Conservation (phyloP, 371 early-diverging fungal species). For the Coemansia sp. region DNA sequence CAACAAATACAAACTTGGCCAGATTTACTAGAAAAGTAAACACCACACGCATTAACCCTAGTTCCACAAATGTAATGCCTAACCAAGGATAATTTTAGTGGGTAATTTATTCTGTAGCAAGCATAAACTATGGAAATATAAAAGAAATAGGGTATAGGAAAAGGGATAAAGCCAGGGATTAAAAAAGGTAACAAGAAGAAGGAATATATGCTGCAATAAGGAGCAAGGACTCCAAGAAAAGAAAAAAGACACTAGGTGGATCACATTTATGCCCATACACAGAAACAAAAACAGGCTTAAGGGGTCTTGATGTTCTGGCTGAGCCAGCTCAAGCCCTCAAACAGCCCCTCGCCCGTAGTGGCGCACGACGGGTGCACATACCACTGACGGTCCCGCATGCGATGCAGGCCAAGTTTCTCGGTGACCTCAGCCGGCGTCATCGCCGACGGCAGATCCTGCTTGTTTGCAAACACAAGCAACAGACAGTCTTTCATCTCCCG, state of each 20-base stretch:
- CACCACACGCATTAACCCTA: no score
- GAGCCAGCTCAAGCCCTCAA: constrained; percentile 79
- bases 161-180: no score
- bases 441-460: constrained; percentile 93
- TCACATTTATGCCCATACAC: background rate
- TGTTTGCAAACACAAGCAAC: constrained; percentile 93
- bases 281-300: background rate
- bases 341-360: constrained; percentile 79
- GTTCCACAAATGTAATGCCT: no score
- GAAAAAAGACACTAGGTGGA: background rate
- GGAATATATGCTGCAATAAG: background rate
- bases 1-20: background rate
- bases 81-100: no score
- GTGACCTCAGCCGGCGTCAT: constrained; percentile 93
- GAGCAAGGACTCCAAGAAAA: background rate
- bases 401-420: constrained; percentile 81
- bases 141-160: no score
- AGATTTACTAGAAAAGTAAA: background rate
- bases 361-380: constrained; percentile 82
- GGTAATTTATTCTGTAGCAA: no score
- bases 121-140: no score
- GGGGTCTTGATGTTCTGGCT: constrained; percentile 78
- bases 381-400: constrained; percentile 89
- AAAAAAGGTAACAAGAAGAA: background rate
- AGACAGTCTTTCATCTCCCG: constrained; percentile 89